Evolutionary conservation across 441 rosid species (phyloP).

Genomic region (Brassica balearica): DNA sequence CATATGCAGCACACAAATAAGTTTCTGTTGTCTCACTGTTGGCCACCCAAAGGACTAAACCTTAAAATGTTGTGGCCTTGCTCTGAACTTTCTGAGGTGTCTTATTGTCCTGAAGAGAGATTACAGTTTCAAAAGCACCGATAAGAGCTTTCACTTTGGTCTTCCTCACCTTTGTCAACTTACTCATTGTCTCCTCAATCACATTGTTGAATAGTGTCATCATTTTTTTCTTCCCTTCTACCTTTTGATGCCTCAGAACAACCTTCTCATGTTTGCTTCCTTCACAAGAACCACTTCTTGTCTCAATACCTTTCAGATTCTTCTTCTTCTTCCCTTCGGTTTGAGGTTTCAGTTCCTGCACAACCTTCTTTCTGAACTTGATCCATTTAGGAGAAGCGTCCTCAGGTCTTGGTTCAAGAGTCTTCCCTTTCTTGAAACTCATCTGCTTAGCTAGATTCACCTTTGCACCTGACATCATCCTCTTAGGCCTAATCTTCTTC

Average conservation of each 20-base stretch:
- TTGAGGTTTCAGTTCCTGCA: slow-evolving; percentile 25
- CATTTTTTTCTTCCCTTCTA: slow-evolving; percentile 43
- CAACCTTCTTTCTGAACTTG: slow-evolving; percentile 40
- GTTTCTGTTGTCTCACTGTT: slow-evolving; percentile 9
- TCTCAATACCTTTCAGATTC: slow-evolving; percentile 10
- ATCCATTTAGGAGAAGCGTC: slow-evolving; percentile 46
- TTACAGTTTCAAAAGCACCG: slow-evolving; percentile 68
- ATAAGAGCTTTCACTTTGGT: slow-evolving; percentile 68
- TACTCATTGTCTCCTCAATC: slow-evolving; percentile 60
- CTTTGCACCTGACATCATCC: slow-evolving; percentile 36
- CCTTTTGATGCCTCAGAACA: slow-evolving; percentile 44
- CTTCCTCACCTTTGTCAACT: slow-evolving; percentile 51
- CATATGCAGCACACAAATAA: slow-evolving; percentile 7
- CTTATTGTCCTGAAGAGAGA: slow-evolving; percentile 54
- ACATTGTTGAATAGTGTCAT: slow-evolving; percentile 52
- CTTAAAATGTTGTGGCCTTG: slow-evolving; percentile 34
- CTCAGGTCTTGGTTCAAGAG: slow-evolving; percentile 44
- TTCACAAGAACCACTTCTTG: slow-evolving; percentile 16
- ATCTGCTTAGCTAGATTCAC: slow-evolving; percentile 24
- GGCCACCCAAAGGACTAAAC: slow-evolving; percentile 33
- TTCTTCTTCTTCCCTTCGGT: slow-evolving; percentile 21
- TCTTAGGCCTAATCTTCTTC: slow-evolving; percentile 44
- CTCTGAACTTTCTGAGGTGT: slow-evolving; percentile 27
- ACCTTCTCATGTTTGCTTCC: slow-evolving; percentile 37
- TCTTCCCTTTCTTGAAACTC: slow-evolving; percentile 53